Evolutionary conservation across 148 eudicot genomes (phyloP).

Genomic region (Arbutus unedo): DNA sequence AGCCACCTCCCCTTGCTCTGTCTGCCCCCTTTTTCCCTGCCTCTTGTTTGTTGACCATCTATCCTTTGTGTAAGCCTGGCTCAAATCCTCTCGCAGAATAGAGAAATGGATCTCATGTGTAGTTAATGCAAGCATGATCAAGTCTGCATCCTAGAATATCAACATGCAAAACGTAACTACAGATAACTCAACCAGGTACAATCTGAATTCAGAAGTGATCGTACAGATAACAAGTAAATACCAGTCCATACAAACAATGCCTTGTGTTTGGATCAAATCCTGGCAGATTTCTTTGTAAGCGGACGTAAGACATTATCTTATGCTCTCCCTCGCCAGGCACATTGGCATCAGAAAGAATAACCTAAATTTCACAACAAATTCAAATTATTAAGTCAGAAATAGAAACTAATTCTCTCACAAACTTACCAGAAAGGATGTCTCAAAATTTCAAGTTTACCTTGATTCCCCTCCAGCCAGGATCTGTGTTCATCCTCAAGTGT

Average conservation of each 20-base stretch:
- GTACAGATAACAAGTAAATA: not conserved
- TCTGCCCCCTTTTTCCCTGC: not conserved
- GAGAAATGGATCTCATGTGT: constrained; percentile 40
- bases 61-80: not conserved
- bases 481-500: constrained; percentile 29
- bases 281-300: constrained; percentile 37
- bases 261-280: constrained; percentile 40
- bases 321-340: constrained; percentile 51
- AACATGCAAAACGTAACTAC: not conserved
- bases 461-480: constrained; percentile 36
- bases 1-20: not conserved
- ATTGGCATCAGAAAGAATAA: constrained; percentile 42
- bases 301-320: constrained; percentile 40
- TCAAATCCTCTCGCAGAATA: constrained; percentile 32
- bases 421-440: not conserved
- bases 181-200: not conserved
- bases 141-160: constrained; percentile 38
- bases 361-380: constrained; percentile 16
- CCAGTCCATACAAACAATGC: constrained; percentile 41
- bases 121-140: constrained; percentile 41
- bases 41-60: not conserved
- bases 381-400: not conserved
- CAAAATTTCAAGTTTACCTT: constrained; percentile 25
- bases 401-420: constrained; percentile 7
- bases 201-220: not conserved